Percentiles rank a stretch among this genome's conserved stretches.
Conservation (phyloP, 352 stramenopile species). For the Phytophthora fragariae region DNA sequence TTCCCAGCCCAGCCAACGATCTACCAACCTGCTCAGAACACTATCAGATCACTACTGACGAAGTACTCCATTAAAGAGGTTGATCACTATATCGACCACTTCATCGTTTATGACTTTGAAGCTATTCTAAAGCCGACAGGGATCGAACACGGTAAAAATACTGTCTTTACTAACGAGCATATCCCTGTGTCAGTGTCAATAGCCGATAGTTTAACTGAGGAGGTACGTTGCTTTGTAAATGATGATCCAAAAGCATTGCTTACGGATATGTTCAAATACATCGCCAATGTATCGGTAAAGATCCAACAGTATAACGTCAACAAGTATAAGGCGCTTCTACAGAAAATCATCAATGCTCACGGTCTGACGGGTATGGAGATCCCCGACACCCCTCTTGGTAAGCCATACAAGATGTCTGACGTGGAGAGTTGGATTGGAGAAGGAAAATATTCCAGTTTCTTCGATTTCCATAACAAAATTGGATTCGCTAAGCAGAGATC, state of each 20-base stretch:
- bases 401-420: slow-evolving; percentile 8
- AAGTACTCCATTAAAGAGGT: slow-evolving; percentile 14
- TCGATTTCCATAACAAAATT: background rate
- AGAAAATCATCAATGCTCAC: slow-evolving; percentile 11
- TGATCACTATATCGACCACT: slow-evolving; percentile 17
- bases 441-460: slow-evolving; percentile 4
- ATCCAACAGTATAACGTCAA: slow-evolving; percentile 2
- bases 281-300: background rate
- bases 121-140: slow-evolving; percentile 2
- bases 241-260: slow-evolving; percentile 2
- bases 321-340: slow-evolving; percentile 5
- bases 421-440: slow-evolving; percentile 4
- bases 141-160: background rate
- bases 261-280: slow-evolving; percentile 5
- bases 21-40: background rate
- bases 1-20: slow-evolving; percentile 2
- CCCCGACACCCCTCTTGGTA: background rate
- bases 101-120: slow-evolving; percentile 19
- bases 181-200: slow-evolving; percentile 13
- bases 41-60: background rate
- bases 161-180: slow-evolving; percentile 10
- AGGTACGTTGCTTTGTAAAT: slow-evolving; percentile 6
- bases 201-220: slow-evolving; percentile 5
- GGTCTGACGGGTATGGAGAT: slow-evolving; percentile 11
- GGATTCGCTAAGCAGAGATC: background rate